Base-by-base conservation (phyloP, 2,329 filamentous ascomycete species). In the Rosellinia necatrix region DNA sequence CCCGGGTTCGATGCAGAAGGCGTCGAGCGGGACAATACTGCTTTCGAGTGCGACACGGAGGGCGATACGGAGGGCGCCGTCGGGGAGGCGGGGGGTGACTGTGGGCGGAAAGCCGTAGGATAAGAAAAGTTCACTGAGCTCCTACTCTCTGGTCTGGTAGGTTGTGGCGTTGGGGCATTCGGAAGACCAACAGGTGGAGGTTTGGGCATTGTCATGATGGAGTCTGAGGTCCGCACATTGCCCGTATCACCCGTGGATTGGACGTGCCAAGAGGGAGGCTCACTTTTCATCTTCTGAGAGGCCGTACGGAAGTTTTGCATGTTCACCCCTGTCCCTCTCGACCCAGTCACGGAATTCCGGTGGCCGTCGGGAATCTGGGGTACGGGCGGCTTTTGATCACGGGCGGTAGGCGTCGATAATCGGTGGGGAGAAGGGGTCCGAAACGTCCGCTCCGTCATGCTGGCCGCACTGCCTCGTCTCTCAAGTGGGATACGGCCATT, bases 361-460 rank as follows among this genome's bases (percentile, higher is more conserved):
- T 70, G 70, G 32, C 58, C 61, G 37, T 63, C 53, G 4, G 90
- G 91, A 22, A 96, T 79, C 3, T 81, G 79, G 30, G 92, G 92
- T 2, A 96, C 86, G 1, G 91, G 91, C 25, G 91, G 91, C 49
- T 83, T 79, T 65, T 83, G 76, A 46, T 75, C 71, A 17, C 70
- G 71, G 8, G 56, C 8, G 61, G 70, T 73, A 56, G 72, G 69
- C 40, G 72, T 72, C 54, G 72, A 69, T 52, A 47, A 17, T 25
- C 79, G 78, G 69, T 71, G 78, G 58, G 81, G 90, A 3, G 87
- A 96, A 3, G 87, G 85, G 10, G 88, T 89, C 64, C 92, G 86
- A 72, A 97, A 96, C 1, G 91, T 92, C 55, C 93, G 85, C 71
- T 93, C 90, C 25, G 85, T 88, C 92, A 97, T 96, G 46, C 92